These are phyloP conservation scores for Fusarium falciforme DNA, from an alignment of 2,329 filamentous ascomycete genomes.

Conservation along the genomic window DNA sequence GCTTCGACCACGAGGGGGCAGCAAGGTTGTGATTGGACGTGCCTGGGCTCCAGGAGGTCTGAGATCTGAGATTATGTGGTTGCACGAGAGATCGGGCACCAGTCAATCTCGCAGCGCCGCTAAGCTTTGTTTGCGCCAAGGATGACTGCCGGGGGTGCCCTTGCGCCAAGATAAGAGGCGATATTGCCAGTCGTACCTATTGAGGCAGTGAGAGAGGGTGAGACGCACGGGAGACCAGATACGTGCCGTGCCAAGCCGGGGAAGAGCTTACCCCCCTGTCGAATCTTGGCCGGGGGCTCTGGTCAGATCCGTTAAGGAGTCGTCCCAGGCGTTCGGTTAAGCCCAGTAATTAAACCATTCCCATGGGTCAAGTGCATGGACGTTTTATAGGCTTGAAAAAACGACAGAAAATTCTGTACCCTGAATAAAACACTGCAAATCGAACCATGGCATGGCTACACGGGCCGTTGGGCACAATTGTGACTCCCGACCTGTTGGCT, in stretches of 20 bases:
- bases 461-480: conserved; percentile 28
- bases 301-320: conserved; percentile 13
- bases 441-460: not conserved
- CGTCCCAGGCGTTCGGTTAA: conserved; percentile 43
- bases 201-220: conserved; percentile 26
- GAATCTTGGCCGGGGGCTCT: conserved; percentile 8
- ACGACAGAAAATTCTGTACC: not conserved
- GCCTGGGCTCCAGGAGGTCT: conserved; percentile 18
- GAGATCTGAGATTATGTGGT: conserved; percentile 33
- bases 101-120: conserved; percentile 35
- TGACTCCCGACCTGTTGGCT: not conserved
- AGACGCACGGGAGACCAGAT: not conserved
- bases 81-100: conserved; percentile 42
- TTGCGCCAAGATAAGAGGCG: conserved; percentile 17
- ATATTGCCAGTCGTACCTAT: conserved; percentile 17
- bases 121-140: conserved; percentile 11
- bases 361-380: not conserved
- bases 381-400: conserved; percentile 6
- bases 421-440: not conserved
- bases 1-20: conserved; percentile 31
- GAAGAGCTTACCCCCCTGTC: not conserved
- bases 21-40: conserved; percentile 25
- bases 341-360: conserved; percentile 40
- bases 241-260: conserved; percentile 33
- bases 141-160: not conserved